Base-by-base conservation (phyloP, 805 yeast genomes). In the Ogataea corticis region DNA sequence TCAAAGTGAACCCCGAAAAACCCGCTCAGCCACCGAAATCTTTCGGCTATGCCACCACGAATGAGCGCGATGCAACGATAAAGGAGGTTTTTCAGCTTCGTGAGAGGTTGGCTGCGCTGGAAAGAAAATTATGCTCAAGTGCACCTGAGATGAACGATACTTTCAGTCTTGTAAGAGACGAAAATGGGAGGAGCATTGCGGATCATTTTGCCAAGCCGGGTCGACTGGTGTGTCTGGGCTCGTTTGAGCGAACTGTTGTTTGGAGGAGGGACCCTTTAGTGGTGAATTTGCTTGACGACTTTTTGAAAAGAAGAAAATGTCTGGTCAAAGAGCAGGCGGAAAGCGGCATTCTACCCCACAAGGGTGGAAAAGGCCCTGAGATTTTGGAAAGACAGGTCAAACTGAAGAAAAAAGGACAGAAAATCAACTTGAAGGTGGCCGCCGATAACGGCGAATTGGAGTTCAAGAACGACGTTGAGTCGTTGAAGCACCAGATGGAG, bases 201-300 rank as follows among this genome's bases (percentile, higher is more conserved):
- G 25, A 52, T 15, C 52, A 49, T 33, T 42, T 46, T 14, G 49
- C 58, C 13, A 56, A 54, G 44, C 49, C 52, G 19, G 48, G 42
- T 19, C 36, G 58, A 7, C 50, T 56, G n/a, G 25, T 45, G 38
- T 50, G 51, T 25, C 16, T 44, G 1, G 60, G 60, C 6, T 42
- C 57, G 4, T 49, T 54, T 31, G 50, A 54, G 18, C 41, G 46
- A 11, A 28, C 29, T 13, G 39, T 41, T 9, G 12, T 54, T 2
- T 52, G 58, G 57, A 39, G 46, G 4, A 32, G 43, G 12, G 60
- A 56, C 38, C 57, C 57, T 6, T 28, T 56, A n/a, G 38, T 51
- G 25, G 23, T 47, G 4, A 11, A 37, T 14, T 28, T 56, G n/a
- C 31, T 53, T 10, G 48, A 52, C n/a, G 32, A 30, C 15, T 44